A percentile compares a stretch with the other conserved stretches of the same genome.
Evolutionary conservation across 1,284 basidiomycete species (phyloP).

Genomic region (Ceratobasidium papillatum): DNA sequence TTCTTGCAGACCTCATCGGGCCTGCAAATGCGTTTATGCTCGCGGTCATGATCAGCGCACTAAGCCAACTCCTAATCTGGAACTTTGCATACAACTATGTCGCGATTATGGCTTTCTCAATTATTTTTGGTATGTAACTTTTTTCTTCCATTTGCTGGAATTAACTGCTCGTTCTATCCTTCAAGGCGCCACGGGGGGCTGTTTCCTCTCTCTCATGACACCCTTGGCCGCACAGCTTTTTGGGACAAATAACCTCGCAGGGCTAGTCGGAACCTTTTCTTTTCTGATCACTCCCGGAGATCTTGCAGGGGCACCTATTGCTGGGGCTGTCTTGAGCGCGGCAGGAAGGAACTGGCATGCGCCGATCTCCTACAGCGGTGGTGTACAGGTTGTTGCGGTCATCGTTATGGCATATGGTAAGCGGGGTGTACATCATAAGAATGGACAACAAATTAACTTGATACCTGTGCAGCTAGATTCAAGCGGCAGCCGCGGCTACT

Average conservation of each 20-base stretch:
- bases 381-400: slow-evolving; percentile 42
- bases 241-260: slow-evolving; percentile 46
- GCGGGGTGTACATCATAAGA: neutral
- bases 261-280: slow-evolving; percentile 45
- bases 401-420: slow-evolving; percentile 42
- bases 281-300: slow-evolving; percentile 43
- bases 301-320: slow-evolving; percentile 44
- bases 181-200: slow-evolving; percentile 1
- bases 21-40: slow-evolving; percentile 46
- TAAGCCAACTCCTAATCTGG: slow-evolving; percentile 47
- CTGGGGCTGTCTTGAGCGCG: slow-evolving; percentile 45
- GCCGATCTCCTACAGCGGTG: slow-evolving; percentile 42
- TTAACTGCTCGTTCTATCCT: neutral
- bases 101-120: slow-evolving; percentile 45
- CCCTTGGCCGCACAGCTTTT: slow-evolving; percentile 46
- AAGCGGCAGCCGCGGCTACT: slow-evolving; percentile 7
- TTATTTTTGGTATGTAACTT: slow-evolving; percentile 43
- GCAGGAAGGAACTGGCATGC: slow-evolving; percentile 46
- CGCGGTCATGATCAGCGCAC: slow-evolving; percentile 44
- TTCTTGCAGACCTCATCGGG: slow-evolving; percentile 46
- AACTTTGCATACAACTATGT: slow-evolving; percentile 47
- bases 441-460: neutral
- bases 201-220: slow-evolving; percentile 45
- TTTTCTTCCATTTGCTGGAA: neutral
- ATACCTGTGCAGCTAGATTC: slow-evolving; percentile 18